A percentile compares a stretch with the other conserved stretches of the same genome.
These are phyloP conservation scores for Elsinoe ampelina DNA, from an alignment of 2,329 filamentous ascomycete species.

Conservation along the genomic window DNA sequence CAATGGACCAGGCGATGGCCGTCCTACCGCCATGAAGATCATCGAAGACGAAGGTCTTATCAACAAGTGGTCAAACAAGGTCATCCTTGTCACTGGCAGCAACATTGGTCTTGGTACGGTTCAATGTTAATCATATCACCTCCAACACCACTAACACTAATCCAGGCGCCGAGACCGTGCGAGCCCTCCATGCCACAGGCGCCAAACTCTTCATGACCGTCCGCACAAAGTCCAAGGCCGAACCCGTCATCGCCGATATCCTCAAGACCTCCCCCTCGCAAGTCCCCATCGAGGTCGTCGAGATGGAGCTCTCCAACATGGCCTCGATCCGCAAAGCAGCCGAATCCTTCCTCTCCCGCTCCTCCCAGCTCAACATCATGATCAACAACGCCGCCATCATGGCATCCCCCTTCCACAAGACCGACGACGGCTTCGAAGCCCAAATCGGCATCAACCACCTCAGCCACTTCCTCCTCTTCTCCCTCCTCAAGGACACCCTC, in stretches of 20 bases:
- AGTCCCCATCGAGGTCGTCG: conserved; percentile 19
- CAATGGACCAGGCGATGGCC: conserved; percentile 22
- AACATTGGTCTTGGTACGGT: conserved; percentile 30
- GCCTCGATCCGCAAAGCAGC: conserved; percentile 27
- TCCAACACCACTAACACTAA: neutral
- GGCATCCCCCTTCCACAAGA: conserved; percentile 28
- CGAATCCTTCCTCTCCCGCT: conserved; percentile 27
- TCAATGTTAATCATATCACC: too few species aligned
- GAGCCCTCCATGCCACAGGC: conserved; percentile 37
- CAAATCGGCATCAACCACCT: conserved; percentile 49
- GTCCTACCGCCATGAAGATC: conserved; percentile 22
- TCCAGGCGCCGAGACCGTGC: conserved; percentile 36
- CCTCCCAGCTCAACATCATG: conserved; percentile 30
- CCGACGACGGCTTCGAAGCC: conserved; percentile 40
- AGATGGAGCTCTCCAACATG: conserved; percentile 26
- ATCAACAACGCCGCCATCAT: conserved; percentile 42
- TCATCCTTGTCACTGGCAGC: conserved; percentile 37
- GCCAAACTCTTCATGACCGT: conserved; percentile 38
- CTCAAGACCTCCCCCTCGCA: conserved; percentile 14
- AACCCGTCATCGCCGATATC: conserved; percentile 25
- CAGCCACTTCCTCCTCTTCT: conserved; percentile 45
- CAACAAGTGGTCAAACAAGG: conserved; percentile 29
- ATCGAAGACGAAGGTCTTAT: conserved; percentile 23
- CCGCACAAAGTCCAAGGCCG: conserved; percentile 34
- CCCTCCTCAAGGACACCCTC: conserved; percentile 40